A percentile compares a stretch with the other conserved stretches of the same genome.
Evolutionary conservation across 306 rosid species (phyloP).

Genomic region (Vachellia pachyceras): DNA sequence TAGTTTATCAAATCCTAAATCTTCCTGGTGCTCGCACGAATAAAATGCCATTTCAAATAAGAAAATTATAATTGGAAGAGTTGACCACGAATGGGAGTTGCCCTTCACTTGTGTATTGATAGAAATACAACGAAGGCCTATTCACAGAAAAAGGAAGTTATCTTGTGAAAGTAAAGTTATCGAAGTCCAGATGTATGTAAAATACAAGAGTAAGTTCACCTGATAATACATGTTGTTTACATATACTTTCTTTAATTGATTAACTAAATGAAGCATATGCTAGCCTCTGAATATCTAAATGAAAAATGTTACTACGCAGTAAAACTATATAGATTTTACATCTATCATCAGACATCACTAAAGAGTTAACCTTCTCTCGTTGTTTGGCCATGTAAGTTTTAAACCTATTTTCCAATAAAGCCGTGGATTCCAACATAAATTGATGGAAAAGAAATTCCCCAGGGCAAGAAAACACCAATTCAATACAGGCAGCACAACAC

Average conservation of each 20-base stretch:
- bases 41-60: neutral
- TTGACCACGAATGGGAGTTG: neutral
- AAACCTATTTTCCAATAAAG: neutral
- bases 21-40: neutral
- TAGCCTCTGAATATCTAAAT: neutral
- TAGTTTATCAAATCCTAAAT: neutral
- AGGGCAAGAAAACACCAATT: neutral
- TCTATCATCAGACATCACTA: neutral
- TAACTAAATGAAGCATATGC: neutral
- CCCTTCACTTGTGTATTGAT: neutral
- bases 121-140: neutral
- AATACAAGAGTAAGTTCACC: neutral
- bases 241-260: neutral
- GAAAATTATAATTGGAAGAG: neutral
- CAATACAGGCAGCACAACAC: neutral
- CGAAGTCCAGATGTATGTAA: neutral
- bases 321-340: neutral
- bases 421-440: neutral
- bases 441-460: neutral
- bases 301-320: neutral
- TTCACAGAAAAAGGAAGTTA: neutral
- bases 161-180: neutral
- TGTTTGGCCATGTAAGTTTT: neutral
- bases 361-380: neutral
- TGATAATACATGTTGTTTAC: neutral